Base-by-base conservation (phyloP, 2,329 filamentous ascomycete species). In the Cordyceps militaris region DNA sequence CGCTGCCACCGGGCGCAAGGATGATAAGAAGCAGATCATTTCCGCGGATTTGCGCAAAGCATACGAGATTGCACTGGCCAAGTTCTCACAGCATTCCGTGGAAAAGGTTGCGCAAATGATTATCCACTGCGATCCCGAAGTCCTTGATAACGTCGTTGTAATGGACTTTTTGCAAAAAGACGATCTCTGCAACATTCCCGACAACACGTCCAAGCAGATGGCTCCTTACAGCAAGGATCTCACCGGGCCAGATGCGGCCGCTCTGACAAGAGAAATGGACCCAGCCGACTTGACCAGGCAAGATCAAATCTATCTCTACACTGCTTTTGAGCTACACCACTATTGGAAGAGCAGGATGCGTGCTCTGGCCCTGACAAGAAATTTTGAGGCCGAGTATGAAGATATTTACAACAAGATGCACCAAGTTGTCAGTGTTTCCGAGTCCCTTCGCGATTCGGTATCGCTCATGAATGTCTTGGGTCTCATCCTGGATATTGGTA, bases 271-370 rank as follows among this genome's bases (percentile, higher is more conserved):
- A 56, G 94, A 99, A 70, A 84, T 88, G 67, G 92, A 97, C 72
- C 93, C 93, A 1, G 73, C 71, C 6, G 94, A 99, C 68, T 84
- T 99, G 55, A 97, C 93, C 3, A 81, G 92, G 61, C 91, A 97
- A 71, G 94, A 99, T 74, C 93, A 97, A 73, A 89, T 99, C 58
- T 99, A 92, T 70, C 79, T 99, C 26, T 89, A 87, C 69, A 97
- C 94, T 4, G 90, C 93, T 1, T 97, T 88, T 67, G 94, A 99
- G 71, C 77, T 97, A 63, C 91, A 96, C 64, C 92, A 97, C 70
- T 99, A 99, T 76, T 99, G 94, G 94, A 97, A 96, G 79, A 91
- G 90, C 61, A 87, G 94, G 71, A 97, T 97, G 87, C 84, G 94
- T 64, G 94, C 94, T 38, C 80, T 99, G 63, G 81, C 86, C 2